Conservation (phyloP, 176 grass and related monocot species). For the Guadua angustifolia region DNA sequence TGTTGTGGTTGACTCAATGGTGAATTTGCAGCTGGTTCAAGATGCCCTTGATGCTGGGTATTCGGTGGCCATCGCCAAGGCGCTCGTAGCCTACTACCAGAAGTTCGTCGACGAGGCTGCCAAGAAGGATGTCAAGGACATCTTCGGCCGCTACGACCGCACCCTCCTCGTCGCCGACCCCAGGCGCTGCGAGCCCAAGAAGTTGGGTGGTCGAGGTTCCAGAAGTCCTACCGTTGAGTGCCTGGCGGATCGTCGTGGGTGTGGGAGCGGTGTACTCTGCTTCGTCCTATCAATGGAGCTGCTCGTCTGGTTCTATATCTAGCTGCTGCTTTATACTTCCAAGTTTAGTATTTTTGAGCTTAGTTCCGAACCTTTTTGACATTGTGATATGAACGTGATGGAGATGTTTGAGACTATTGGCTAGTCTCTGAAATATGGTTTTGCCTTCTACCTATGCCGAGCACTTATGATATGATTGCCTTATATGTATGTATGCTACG, state of each 20-base stretch:
- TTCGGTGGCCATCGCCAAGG: constrained; percentile 83
- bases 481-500: neutral
- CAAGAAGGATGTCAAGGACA: constrained; percentile 89
- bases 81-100: constrained; percentile 74
- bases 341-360: neutral
- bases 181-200: constrained; percentile 83
- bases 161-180: constrained; percentile 88
- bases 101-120: constrained; percentile 84
- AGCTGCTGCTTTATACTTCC: neutral
- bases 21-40: too few species aligned
- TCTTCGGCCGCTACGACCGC: constrained; percentile 73
- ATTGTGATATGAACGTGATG: constrained; percentile 23
- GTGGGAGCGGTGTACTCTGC: neutral
- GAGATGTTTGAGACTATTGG: neutral
- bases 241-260: neutral
- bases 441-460: neutral
- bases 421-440: neutral
- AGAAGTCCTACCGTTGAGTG: constrained; percentile 80
- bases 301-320: neutral
- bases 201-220: constrained; percentile 83
- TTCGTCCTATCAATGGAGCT: neutral
- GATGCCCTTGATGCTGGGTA: too few species aligned
- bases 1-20: too few species aligned
- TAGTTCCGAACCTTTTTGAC: neutral
- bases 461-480: neutral